Base-by-base conservation (phyloP, 768 basidiomycete genomes). In the Lactarius pseudohatsudake region DNA sequence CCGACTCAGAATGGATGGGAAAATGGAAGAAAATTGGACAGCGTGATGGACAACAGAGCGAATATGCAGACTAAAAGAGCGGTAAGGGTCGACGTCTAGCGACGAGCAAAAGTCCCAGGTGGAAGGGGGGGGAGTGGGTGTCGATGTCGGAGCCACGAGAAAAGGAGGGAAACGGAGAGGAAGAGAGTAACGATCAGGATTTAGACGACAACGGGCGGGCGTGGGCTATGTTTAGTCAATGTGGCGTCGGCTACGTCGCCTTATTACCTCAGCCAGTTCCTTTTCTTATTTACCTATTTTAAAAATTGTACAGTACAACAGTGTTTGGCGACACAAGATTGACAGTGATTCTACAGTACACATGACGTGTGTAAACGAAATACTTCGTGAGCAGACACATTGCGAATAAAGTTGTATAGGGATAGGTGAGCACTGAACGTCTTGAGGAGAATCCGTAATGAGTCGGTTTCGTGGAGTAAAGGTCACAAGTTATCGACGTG, bases 401-500 rank as follows among this genome's bases (percentile, higher is more conserved):
- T 64, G 62, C 38, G 58, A 54, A 59, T 41, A 34, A 30, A 41
- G 57, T 38, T 34, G 47, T 34, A 40, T 58, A 59, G 50, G 4
- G 47, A 22, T 50, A 50, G 47, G 57, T 16, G 32, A 59, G 66
- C 66, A 67, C 53, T 54, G 36, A 18, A 54, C 10, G 36, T 66
- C 62, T 40, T 16, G 57, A 45, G 38, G 57, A 45, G 38, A 58
- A 40, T 56, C 55, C 55, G 57, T 58, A 22, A 50, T 36, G 30
- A 26, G 30, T 7, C 40, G 9, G 47, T 66, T 50, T 57, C 64
- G 13, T n/a, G 45, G 22, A 26, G 26, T 28, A 30, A n/a, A 38
- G 1, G 7, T 59, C 53, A 67, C 57, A 91, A 89, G 43, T 90
- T 90, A 4, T 89, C 88, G 6, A 93, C 86, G 8, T 76, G 26